Evolutionary conservation across 2,329 filamentous ascomycete species (phyloP), one percentile per base, ranked within the genome.

Genomic region (Sclerotinia sclerotiorum): DNA sequence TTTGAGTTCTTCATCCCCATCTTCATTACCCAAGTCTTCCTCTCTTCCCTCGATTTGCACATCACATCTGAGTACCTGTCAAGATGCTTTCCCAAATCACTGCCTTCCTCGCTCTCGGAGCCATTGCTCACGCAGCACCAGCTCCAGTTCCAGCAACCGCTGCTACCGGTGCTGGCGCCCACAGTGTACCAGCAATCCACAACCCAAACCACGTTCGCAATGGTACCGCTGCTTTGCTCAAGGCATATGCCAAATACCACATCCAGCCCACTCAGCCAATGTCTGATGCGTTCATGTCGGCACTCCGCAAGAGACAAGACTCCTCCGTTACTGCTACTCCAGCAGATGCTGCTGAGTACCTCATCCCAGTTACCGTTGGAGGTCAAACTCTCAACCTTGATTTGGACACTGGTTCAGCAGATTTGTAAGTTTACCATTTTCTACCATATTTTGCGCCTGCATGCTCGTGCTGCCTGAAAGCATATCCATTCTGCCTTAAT

Each of bases 181-280:
- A 74, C 69, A 72, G 72, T 68, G 72, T 73, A n/a, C 61, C 73
- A 46, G 76, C 76, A 10, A 68, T 75, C 46, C 71, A 74, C 60
- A 76, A 76, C 51, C n/a, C 54, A 39, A 73, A 74, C 48, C 74
- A 64, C 32, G 67, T 71, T 11, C 74, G 75, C 44, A 78, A 78
- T 69, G 75, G 76, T 24, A 78, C 76, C 24, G 72, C 72, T 55
- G 72, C 76, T 51, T 52, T 78, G 57, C 65, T 78, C 17, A 77
- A 75, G 63, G 75, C 75, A 4, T 78, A 78, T 56, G 74, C 73
- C 52, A 78, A 77, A 68, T 71, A 76, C 55, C 63, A 73, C 68
- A 69, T 78, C 62, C 71, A 57, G 11, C 76, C 76, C 56, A 74
- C 75, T 8, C 68, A 69, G 32, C 70, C 73, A 46, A 68, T 76